Percentiles rank a stretch among this genome's conserved stretches.
These are phyloP conservation scores for Neospermospora avenae DNA, from an alignment of 2,329 filamentous ascomycete genomes.

Conservation along the genomic window DNA sequence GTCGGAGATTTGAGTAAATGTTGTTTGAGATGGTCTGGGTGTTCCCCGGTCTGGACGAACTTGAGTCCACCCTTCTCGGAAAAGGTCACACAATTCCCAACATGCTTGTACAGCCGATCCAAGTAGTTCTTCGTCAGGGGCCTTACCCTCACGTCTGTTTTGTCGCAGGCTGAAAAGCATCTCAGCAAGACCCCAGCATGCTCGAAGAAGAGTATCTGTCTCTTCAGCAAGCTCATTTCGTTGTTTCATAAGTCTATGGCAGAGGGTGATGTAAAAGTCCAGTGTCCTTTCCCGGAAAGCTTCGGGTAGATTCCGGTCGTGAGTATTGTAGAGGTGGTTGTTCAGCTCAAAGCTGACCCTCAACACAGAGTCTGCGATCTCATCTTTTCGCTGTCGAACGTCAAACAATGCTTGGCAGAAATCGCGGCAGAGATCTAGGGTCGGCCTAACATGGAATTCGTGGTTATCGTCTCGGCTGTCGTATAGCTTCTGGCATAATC, in stretches of 20 bases:
- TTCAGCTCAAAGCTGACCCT: constrained; percentile 93
- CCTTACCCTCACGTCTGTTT: constrained; percentile 69
- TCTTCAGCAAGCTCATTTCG: constrained; percentile 74
- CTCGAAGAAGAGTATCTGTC: constrained; percentile 77
- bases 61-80: constrained; percentile 88
- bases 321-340: constrained; percentile 91
- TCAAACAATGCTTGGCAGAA: constrained; percentile 93
- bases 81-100: constrained; percentile 92
- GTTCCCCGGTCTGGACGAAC: constrained; percentile 82
- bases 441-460: constrained; percentile 66
- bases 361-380: constrained; percentile 78
- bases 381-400: constrained; percentile 72
- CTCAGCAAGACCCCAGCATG: constrained; percentile 87
- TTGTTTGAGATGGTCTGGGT: constrained; percentile 74
- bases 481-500: constrained; percentile 85
- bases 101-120: constrained; percentile 88
- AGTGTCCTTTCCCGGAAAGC: constrained; percentile 85
- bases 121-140: constrained; percentile 77
- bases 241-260: constrained; percentile 95
- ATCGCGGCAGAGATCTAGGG: constrained; percentile 82
- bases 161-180: constrained; percentile 91
- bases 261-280: constrained; percentile 92
- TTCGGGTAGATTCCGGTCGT: constrained; percentile 79
- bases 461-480: constrained; percentile 71
- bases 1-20: constrained; percentile 59